Evolutionary conservation across 2,329 filamentous ascomycete genomes (phyloP).

Genomic region (Thelonectria discophora): DNA sequence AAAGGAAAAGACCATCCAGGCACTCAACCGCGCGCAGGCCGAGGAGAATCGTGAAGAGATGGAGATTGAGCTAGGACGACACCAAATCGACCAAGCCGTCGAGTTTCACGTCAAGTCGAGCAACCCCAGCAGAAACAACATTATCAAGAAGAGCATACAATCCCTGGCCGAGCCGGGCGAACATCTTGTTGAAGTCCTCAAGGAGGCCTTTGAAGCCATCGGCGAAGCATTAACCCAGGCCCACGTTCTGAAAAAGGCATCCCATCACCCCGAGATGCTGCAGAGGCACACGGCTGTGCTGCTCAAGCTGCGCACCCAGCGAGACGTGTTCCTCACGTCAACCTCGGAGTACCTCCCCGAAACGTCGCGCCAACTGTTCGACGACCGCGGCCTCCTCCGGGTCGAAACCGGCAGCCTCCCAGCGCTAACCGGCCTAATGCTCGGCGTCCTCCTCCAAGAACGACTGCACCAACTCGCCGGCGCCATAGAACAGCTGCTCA

Average conservation of each 20-base stretch:
- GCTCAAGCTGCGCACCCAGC: neutral
- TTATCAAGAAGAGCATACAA: conserved; percentile 10
- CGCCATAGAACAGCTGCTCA: conserved; percentile 8
- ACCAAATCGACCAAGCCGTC: conserved; percentile 18
- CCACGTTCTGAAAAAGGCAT: neutral
- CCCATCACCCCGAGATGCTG: conserved; percentile 7
- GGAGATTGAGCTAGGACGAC: conserved; percentile 3
- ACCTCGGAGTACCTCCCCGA: conserved; percentile 6
- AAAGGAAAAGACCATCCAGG: neutral
- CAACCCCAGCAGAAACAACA: neutral
- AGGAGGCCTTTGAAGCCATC: conserved; percentile 15
- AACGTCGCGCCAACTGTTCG: conserved; percentile 4
- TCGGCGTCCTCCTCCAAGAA: conserved; percentile 18
- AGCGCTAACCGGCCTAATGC: conserved; percentile 5
- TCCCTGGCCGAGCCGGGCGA: conserved; percentile 10
- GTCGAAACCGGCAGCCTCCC: neutral
- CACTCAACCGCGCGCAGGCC: conserved; percentile 7
- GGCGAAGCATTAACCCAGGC: conserved; percentile 7
- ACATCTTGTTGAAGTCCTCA: conserved; percentile 6
- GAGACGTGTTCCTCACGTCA: conserved; percentile 7
- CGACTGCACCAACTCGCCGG: conserved; percentile 6
- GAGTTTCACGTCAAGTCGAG: conserved; percentile 13
- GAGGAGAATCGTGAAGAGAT: neutral
- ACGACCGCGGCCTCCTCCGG: conserved; percentile 11
- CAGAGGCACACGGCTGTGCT: conserved; percentile 10